Percentiles rank a stretch among this genome's conserved stretches.
These are phyloP conservation scores for Lachancea waltii DNA, from an alignment of 805 yeast species.

Conservation along the genomic window DNA sequence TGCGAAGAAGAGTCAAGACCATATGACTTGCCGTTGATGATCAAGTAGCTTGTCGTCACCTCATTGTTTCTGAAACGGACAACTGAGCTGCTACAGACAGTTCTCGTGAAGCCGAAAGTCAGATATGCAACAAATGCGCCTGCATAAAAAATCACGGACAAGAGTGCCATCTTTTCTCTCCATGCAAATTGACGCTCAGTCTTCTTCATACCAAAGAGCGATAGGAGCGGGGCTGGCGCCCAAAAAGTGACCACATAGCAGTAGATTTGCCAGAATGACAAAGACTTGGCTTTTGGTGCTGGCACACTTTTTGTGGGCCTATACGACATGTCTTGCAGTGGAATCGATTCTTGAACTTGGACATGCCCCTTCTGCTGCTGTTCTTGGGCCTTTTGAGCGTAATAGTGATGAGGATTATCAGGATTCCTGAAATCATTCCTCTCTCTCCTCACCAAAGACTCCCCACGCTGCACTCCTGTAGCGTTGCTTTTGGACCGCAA, in stretches of 20 bases:
- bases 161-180: slow-evolving; percentile 90
- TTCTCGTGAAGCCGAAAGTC: slow-evolving; percentile 82
- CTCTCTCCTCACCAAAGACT: slow-evolving; percentile 80
- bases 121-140: slow-evolving; percentile 79
- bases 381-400: slow-evolving; percentile 64
- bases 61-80: slow-evolving; percentile 53
- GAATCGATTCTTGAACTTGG: slow-evolving; percentile 52
- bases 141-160: slow-evolving; percentile 63
- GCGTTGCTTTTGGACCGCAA: slow-evolving; percentile 22
- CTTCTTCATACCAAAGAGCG: slow-evolving; percentile 68
- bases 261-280: slow-evolving; percentile 69
- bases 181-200: slow-evolving; percentile 88
- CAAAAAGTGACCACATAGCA: slow-evolving; percentile 81
- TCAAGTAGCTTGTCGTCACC: slow-evolving; percentile 53
- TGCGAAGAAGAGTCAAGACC: slow-evolving; percentile 65
- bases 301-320: slow-evolving; percentile 14
- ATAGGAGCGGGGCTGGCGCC: slow-evolving; percentile 76
- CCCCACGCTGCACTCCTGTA: slow-evolving; percentile 25
- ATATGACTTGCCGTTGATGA: slow-evolving; percentile 79
- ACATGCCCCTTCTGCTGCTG: slow-evolving; percentile 48
- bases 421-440: slow-evolving; percentile 58
- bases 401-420: slow-evolving; percentile 72
- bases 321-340: slow-evolving; percentile 9
- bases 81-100: slow-evolving; percentile 55
- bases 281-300: slow-evolving; percentile 12